phyloP scores from a whole-genome alignment of 2,329 filamentous ascomycete genomes.

The Trichoderma sp. region DNA sequence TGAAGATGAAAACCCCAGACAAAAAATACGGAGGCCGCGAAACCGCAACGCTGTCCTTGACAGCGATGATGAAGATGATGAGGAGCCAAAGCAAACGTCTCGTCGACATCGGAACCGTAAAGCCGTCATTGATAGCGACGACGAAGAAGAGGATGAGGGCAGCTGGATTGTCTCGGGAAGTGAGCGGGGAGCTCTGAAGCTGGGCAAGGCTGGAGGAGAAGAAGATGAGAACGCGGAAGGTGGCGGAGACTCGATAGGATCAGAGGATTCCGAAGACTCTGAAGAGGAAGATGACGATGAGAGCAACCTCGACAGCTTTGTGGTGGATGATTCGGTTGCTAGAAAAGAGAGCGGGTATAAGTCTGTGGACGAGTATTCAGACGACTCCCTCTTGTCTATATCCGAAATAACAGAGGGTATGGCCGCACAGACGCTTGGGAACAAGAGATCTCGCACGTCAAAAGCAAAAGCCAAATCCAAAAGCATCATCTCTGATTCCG shows the following conservation, averaged over 20 bases:
- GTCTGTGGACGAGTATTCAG: slow-evolving; percentile 26
- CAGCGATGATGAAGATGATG: slow-evolving; percentile 57
- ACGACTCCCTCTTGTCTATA: slow-evolving; percentile 35
- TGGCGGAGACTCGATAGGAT: slow-evolving; percentile 73
- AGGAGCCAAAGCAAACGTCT: slow-evolving; percentile 35
- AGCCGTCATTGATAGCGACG: slow-evolving; percentile 63
- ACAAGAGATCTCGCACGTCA: slow-evolving; percentile 20
- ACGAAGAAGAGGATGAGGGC: slow-evolving; percentile 56
- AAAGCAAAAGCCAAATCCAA: not conserved
- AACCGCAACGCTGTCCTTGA: slow-evolving; percentile 59
- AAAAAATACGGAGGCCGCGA: slow-evolving; percentile 36
- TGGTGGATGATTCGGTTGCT: slow-evolving; percentile 49
- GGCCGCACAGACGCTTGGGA: slow-evolving; percentile 37
- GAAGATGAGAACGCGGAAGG: slow-evolving; percentile 87
- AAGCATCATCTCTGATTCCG: slow-evolving; percentile 6
- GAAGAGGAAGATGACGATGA: slow-evolving; percentile 56
- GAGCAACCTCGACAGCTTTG: slow-evolving; percentile 54
- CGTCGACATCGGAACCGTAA: slow-evolving; percentile 49
- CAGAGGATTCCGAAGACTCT: slow-evolving; percentile 59
- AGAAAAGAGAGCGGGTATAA: slow-evolving; percentile 33
- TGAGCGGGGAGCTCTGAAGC: slow-evolving; percentile 56
- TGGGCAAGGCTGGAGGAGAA: slow-evolving; percentile 78
- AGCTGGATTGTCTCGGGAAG: slow-evolving; percentile 76
- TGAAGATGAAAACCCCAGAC: slow-evolving; percentile 28
- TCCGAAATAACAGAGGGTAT: slow-evolving; percentile 38